Base-by-base conservation (phyloP, 2,329 filamentous ascomycete species). In the Arthrobotrys megalospora region DNA sequence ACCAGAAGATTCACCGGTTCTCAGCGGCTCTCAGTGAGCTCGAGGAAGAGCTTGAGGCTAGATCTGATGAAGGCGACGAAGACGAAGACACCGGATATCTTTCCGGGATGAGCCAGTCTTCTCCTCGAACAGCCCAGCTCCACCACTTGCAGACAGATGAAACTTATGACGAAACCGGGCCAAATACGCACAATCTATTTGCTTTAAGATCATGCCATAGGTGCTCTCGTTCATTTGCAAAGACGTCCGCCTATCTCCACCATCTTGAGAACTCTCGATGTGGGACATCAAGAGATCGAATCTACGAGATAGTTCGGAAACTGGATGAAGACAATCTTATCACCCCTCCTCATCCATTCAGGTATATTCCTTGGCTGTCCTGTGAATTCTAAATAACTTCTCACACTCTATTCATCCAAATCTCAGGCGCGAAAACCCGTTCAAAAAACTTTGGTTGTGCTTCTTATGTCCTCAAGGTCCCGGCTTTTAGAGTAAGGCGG, bases 231-330 rank as follows among this genome's bases (percentile, higher is more conserved):
- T 12, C 12, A 16, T 65, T 65, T 28, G 34, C 24, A n/a, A 48
- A 38, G 28, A 50, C 43, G 7, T 47, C 62, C 1, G 14, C 28
- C 1, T 50, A 41, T 11, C 11, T 65, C 8, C 43, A 36, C 14
- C 43, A 65, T 21, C 24, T 65, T 7, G 62, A 65, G 16, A 47
- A 50, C 12, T 48, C 28, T n/a, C 62, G 21, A 21, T 65, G 62
- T n/a, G 53, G 38, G n/a, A 24, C 28, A 24, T 16, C 21, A 2
- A 28, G 16, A 6, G 10, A 21, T 28, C 21, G 43, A 38, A 50
- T 65, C 2, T 65, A 50, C 28, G n/a, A 38, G 10, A 38, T 50
- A 12, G 19, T 65, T 7, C 43, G n/a, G 19, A 50, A 12, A 3
- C 32, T 65, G 12, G 43, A 65, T 48, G 14, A 11, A 12, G 28